These are phyloP conservation scores for Alternaria atra DNA, from an alignment of 2,329 filamentous ascomycete species.

Conservation along the genomic window DNA sequence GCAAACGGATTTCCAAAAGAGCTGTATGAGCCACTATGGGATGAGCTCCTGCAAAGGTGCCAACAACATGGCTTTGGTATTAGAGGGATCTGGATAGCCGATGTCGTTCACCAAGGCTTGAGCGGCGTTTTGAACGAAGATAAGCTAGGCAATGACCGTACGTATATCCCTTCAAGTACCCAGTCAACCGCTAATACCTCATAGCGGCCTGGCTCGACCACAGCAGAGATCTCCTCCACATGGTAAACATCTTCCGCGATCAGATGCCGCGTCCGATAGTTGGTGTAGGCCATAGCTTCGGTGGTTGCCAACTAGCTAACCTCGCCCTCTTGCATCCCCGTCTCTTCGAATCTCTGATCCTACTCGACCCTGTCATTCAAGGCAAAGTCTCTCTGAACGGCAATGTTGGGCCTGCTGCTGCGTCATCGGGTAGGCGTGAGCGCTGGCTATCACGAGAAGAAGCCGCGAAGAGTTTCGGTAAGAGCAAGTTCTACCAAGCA, in stretches of 20 bases:
- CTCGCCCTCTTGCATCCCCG: constrained; percentile 81
- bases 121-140: constrained; percentile 81
- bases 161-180: constrained; percentile 41
- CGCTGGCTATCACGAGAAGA: constrained; percentile 79
- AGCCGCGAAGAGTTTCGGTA: constrained; percentile 72
- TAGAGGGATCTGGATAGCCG: constrained; percentile 86
- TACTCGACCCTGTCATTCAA: constrained; percentile 86
- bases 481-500: constrained; percentile 76
- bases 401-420: constrained; percentile 59
- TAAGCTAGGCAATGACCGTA: constrained; percentile 84
- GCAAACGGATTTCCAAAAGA: constrained; percentile 97
- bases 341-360: constrained; percentile 75
- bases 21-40: constrained; percentile 91
- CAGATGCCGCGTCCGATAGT: constrained; percentile 84
- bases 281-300: constrained; percentile 90
- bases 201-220: constrained; percentile 86
- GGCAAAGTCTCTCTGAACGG: constrained; percentile 54
- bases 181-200: constrained; percentile 1
- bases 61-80: constrained; percentile 72
- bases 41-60: constrained; percentile 73
- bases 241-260: constrained; percentile 83
- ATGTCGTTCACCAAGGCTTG: constrained; percentile 84
- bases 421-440: constrained; percentile 78
- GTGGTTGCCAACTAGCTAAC: constrained; percentile 76
- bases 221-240: constrained; percentile 80